phyloP scores from a whole-genome alignment of 2,329 filamentous ascomycete species.

The Biscogniauxia mediterranea region DNA sequence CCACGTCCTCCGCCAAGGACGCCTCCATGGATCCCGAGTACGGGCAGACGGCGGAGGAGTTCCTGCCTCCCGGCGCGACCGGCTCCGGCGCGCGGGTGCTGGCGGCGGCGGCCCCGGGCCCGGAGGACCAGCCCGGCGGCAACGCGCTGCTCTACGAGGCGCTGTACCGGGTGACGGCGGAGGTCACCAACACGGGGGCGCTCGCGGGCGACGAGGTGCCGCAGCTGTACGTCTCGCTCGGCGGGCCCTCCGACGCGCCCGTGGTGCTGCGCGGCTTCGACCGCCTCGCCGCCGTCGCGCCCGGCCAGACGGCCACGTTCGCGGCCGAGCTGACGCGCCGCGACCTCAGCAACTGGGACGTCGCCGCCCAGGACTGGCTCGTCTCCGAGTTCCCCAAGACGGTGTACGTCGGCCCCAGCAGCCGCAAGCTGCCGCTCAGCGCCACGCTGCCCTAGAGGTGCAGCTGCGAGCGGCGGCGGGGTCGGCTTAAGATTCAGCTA shows the following conservation, averaged over 20 bases:
- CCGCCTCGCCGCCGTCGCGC: conserved; percentile 65
- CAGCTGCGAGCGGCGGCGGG: background rate
- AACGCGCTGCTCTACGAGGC: conserved; percentile 66
- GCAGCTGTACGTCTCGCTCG: conserved; percentile 78
- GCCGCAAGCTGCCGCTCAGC: conserved; percentile 50
- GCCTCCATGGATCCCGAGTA: conserved; percentile 60
- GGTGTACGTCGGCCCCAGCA: conserved; percentile 55
- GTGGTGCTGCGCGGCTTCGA: conserved; percentile 78
- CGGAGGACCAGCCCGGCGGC: conserved; percentile 56
- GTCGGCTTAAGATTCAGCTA: background rate
- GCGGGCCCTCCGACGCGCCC: conserved; percentile 69
- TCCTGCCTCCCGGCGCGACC: conserved; percentile 57
- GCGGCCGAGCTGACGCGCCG: conserved; percentile 68
- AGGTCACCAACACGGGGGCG: conserved; percentile 69
- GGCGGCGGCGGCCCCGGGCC: conserved; percentile 39
- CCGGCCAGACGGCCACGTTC: conserved; percentile 68
- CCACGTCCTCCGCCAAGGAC: conserved; percentile 50
- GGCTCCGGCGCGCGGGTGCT: conserved; percentile 57
- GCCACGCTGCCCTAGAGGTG: conserved; percentile 26
- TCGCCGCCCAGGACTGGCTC: conserved; percentile 79
- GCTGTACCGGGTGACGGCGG: conserved; percentile 65
- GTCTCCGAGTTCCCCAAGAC: conserved; percentile 51
- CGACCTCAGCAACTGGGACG: conserved; percentile 87
- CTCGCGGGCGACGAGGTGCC: conserved; percentile 67
- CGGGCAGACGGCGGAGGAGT: conserved; percentile 55